phyloP scores from a whole-genome alignment of 129 eudicot genomes.

The Helichrysum umbraculigerum region DNA sequence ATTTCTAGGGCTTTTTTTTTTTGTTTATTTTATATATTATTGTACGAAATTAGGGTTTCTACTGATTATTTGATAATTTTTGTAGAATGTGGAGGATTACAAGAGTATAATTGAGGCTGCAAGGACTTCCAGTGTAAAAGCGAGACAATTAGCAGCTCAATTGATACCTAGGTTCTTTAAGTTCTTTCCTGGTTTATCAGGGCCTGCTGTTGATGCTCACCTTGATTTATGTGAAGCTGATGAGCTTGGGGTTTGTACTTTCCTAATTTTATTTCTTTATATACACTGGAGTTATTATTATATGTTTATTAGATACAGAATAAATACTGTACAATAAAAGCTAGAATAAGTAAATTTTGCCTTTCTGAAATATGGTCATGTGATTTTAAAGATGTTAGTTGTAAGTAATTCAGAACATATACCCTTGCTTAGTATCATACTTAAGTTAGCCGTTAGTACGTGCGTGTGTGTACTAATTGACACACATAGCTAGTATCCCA shows the following conservation, averaged over 20 bases:
- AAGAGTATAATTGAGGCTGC: slow-evolving; percentile 77
- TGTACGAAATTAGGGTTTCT: slow-evolving; percentile 9
- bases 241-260: slow-evolving; percentile 76
- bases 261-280: not conserved
- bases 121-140: slow-evolving; percentile 60
- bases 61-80: not conserved
- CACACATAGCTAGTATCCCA: not conserved
- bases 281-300: not conserved
- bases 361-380: not conserved
- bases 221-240: slow-evolving; percentile 92
- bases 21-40: not conserved
- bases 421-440: not conserved
- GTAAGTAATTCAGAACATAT: not conserved
- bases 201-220: slow-evolving; percentile 68
- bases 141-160: slow-evolving; percentile 86
- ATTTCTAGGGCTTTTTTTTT: slow-evolving; percentile 37
- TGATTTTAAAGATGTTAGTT: not conserved
- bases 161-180: slow-evolving; percentile 84
- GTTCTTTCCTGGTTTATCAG: slow-evolving; percentile 67
- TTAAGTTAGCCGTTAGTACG: not conserved
- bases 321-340: not conserved
- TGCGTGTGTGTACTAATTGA: not conserved
- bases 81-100: slow-evolving; percentile 72
- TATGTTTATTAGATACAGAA: not conserved
- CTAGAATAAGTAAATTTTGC: not conserved